A percentile compares a stretch with the other conserved stretches of the same genome.
Conservation (phyloP, 345 rosid species). For the Punica granatum region DNA sequence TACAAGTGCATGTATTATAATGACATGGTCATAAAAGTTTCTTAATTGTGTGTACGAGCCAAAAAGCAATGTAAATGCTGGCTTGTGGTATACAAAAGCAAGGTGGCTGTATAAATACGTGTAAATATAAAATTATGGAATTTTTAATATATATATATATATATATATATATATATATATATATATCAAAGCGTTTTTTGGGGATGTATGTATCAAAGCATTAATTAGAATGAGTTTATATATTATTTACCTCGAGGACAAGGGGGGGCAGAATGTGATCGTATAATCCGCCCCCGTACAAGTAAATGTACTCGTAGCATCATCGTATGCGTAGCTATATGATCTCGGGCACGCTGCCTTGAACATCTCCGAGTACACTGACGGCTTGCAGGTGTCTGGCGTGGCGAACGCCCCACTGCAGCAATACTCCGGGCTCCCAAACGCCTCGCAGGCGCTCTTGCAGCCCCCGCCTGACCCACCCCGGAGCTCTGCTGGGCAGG, state of each 20-base stretch:
- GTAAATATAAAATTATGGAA: no score
- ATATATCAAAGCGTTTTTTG: no score
- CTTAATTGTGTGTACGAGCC: no score
- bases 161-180: no score
- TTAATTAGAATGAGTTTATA: no score
- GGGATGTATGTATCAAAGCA: no score
- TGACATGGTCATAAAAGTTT: no score
- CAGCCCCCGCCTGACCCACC: slow-evolving; percentile 38
- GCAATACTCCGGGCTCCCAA: slow-evolving; percentile 48
- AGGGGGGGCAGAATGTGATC: slow-evolving; percentile 55
- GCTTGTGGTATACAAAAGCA: no score
- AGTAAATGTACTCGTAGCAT: slow-evolving; percentile 62
- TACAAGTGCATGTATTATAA: no score
- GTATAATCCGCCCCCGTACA: slow-evolving; percentile 46
- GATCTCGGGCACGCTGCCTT: slow-evolving; percentile 63
- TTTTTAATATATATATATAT: no score
- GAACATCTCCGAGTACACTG: slow-evolving; percentile 43
- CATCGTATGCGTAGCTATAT: slow-evolving; percentile 75
- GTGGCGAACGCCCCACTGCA: slow-evolving; percentile 46
- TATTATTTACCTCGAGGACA: slow-evolving; percentile 19
- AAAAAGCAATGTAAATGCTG: no score
- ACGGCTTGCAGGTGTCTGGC: slow-evolving; percentile 54
- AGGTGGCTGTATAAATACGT: no score
- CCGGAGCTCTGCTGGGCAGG: slow-evolving; percentile 50
- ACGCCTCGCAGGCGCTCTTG: slow-evolving; percentile 69